A percentile compares a stretch with the other conserved stretches of the same genome.
Evolutionary conservation across 164 flowering plant species (phyloP).

Genomic region (Liquidambar formosana): DNA sequence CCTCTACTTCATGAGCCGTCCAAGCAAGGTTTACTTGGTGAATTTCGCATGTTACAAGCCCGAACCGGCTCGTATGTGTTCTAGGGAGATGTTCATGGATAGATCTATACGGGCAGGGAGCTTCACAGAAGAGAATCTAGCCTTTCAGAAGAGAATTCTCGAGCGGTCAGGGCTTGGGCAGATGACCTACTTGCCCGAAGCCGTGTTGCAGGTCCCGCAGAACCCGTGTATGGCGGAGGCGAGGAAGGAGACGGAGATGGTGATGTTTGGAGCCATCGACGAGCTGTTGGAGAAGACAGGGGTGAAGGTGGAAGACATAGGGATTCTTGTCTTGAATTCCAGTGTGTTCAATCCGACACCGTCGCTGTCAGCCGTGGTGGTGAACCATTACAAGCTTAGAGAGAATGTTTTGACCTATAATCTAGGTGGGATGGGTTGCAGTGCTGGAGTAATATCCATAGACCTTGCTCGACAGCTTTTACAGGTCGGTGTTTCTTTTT

Average conservation of each 20-base stretch:
- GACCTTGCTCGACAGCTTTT: slow-evolving; percentile 3
- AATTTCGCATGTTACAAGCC: slow-evolving; percentile 18
- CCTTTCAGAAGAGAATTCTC: slow-evolving; percentile 7
- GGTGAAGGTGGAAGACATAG: slow-evolving; percentile 10
- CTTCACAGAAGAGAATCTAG: slow-evolving; percentile 5
- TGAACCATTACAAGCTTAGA: background rate
- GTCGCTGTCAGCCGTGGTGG: background rate
- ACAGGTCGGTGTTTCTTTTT: too few relatives aligned
- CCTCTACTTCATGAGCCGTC: slow-evolving; percentile 2
- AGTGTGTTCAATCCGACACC: background rate
- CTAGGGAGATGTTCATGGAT: background rate
- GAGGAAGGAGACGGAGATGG: slow-evolving; percentile 7
- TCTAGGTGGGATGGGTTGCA: too few relatives aligned
- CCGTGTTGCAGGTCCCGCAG: background rate
- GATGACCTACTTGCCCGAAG: slow-evolving; percentile 5
- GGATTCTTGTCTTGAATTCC: slow-evolving; percentile 9
- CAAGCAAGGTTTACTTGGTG: slow-evolving; percentile 9
- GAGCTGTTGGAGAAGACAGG: slow-evolving; percentile 10
- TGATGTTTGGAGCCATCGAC: slow-evolving; percentile 7
- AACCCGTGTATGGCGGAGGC: background rate
- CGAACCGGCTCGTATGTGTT: background rate
- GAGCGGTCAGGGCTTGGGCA: slow-evolving; percentile 7
- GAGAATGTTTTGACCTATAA: slow-evolving; percentile 10
- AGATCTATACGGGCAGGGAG: background rate
- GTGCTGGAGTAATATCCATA: slow-evolving; percentile 1